Evolutionary conservation across 148 eudicot genomes (phyloP), one percentile per base, ranked within the genome.

Genomic region (Cornus suecica): DNA sequence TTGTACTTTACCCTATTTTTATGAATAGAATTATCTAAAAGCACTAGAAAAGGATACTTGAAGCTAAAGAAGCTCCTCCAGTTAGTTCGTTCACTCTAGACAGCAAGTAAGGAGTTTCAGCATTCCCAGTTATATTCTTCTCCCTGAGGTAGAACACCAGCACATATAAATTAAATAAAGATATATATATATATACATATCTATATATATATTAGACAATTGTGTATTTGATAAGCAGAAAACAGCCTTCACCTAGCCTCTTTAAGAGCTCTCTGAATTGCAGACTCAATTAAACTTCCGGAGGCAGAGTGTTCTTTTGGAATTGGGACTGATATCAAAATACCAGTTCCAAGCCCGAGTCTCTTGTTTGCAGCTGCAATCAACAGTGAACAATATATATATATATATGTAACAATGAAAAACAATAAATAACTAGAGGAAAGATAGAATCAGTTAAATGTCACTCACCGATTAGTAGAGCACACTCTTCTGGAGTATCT

Each of bases 21-120:
- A n/a, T n/a, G n/a, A n/a, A n/a, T n/a, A 4, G 0, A 64, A 6
- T 9, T 24, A 52, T 22, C 34, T 56, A 31, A 27, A 30, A 37
- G 68, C 52, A 74, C 62, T 41, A 74, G 51, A 70, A 32, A 82
- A 89, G 99, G 96, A 95, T 95, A 95, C 98, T 96, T 69, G 99
- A 84, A 86, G 90, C 87, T 78, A 96, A 79, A 65, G 99, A 96
- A 28, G 97, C 97, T 87, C 99, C 98, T 73, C 98, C 97, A 45
- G 98, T 96, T 64, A 96, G 86, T 77, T 87, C 88, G 69, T 91
- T 96, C 78, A 96, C 99, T 85, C 90, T 93, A 30, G 86, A 79
- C 74, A 96, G 97, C 80, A 96, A 80, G 84, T 90, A 96, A n/a
- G 99, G 99, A 67, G 99, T 96, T 87, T 93, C 98, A 52, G 94